Conservation (phyloP, 176 grass and related monocot genomes). For the Cocos nucifera region DNA sequence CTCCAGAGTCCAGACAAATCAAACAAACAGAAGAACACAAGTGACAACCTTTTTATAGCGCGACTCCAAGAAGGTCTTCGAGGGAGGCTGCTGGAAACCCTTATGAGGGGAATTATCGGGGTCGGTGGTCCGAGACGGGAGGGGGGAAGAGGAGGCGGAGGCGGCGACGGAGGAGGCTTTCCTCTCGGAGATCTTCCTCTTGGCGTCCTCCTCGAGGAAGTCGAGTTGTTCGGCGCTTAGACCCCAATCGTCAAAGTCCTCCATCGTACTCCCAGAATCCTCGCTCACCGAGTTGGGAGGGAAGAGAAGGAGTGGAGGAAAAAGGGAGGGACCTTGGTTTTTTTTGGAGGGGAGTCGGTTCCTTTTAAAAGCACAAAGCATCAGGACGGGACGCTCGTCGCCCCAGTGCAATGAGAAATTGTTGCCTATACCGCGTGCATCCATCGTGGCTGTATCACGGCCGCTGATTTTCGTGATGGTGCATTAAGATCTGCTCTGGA, state of each 20-base stretch:
- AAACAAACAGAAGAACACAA: constrained; percentile 11
- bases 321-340: no score
- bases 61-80: constrained; percentile 35
- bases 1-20: no score
- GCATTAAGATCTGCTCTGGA: no score
- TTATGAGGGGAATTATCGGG: constrained; percentile 9
- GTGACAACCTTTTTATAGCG: constrained; percentile 49
- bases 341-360: no score
- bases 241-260: constrained; percentile 65
- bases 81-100: constrained; percentile 25
- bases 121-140: constrained; percentile 24
- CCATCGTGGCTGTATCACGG: no score
- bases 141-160: constrained; percentile 42
- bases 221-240: constrained; percentile 69
- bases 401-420: no score
- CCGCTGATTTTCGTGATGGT: no score
- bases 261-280: background rate
- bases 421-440: no score
- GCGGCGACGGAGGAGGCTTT: constrained; percentile 45
- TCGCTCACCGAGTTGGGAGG: no score
- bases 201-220: constrained; percentile 78
- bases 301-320: no score
- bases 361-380: no score
- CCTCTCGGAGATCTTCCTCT: constrained; percentile 56
- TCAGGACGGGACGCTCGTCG: no score